Evolutionary conservation across 495 filamentous ascomycete species (phyloP).

Genomic region (Cladorrhinum samala): DNA sequence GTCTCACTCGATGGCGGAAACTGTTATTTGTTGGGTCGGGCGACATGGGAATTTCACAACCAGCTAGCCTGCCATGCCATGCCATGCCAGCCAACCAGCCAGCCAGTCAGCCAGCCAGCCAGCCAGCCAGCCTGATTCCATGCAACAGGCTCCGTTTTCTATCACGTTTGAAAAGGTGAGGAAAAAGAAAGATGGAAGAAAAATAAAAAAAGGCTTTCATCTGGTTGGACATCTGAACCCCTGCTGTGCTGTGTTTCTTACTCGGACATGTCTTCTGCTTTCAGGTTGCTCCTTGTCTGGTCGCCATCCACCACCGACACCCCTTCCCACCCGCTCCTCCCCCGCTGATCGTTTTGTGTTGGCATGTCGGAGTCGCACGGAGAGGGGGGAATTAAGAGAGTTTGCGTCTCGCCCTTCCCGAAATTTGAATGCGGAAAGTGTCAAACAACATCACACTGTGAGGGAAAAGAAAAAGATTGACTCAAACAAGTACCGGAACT

Average conservation of each 20-base stretch:
- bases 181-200: too few species aligned
- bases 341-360: neutral
- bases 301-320: neutral
- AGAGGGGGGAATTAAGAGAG: neutral
- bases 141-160: neutral
- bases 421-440: too few species aligned
- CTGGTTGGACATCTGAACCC: too few species aligned
- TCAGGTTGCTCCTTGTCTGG: neutral
- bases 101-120: too few species aligned
- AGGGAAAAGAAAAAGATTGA: neutral
- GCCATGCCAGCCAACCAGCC: too few species aligned
- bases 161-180: too few species aligned
- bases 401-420: neutral
- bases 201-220: too few species aligned
- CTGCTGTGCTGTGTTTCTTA: neutral
- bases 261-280: slow-evolving; percentile 4
- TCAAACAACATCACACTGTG: too few species aligned
- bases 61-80: too few species aligned
- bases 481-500: neutral
- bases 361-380: neutral
- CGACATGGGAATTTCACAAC: too few species aligned
- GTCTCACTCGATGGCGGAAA: too few species aligned
- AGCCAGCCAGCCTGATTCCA: neutral
- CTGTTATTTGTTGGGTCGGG: too few species aligned
- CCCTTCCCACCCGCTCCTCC: neutral